Evolutionary conservation across 139 green algal genomes (phyloP).

Genomic region (Closterium sp.): DNA sequence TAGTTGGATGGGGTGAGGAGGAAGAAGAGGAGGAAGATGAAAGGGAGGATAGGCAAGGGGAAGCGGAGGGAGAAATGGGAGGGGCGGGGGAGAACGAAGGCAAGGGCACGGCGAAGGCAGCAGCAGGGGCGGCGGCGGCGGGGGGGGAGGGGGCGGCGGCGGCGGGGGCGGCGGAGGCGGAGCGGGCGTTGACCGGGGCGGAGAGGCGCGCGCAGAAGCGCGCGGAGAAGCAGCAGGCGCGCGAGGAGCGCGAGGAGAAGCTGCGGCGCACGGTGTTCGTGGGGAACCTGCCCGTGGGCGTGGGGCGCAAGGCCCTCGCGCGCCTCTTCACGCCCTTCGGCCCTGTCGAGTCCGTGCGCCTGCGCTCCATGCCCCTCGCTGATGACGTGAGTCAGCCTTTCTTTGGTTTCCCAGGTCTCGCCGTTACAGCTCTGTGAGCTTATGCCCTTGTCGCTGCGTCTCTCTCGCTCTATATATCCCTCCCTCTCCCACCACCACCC

Average conservation of each 20-base stretch:
- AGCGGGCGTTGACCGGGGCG: neutral
- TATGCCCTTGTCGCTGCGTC: neutral
- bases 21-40: neutral
- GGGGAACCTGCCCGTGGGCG: conserved; percentile 76
- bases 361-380: conserved; percentile 74
- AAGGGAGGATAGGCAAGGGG: neutral
- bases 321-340: conserved; percentile 65
- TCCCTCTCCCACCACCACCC: too few species aligned
- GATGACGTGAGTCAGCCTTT: conserved; percentile 7
- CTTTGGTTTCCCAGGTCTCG: neutral
- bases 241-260: conserved; percentile 20
- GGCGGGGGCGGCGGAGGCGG: neutral
- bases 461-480: too few species aligned
- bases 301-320: conserved; percentile 64
- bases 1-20: conserved; percentile 2
- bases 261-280: conserved; percentile 81
- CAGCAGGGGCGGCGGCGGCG: neutral
- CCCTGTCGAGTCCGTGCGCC: conserved; percentile 70
- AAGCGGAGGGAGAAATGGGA: neutral
- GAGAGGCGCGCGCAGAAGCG: neutral
- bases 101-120: neutral
- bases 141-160: neutral
- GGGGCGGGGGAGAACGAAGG: neutral
- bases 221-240: neutral
- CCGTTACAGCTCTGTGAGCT: neutral